Percentiles rank a stretch among this genome's conserved stretches.
phyloP scores from a whole-genome alignment of 2,329 filamentous ascomycete genomes.

The Rhexocercosporidium sp. region DNA sequence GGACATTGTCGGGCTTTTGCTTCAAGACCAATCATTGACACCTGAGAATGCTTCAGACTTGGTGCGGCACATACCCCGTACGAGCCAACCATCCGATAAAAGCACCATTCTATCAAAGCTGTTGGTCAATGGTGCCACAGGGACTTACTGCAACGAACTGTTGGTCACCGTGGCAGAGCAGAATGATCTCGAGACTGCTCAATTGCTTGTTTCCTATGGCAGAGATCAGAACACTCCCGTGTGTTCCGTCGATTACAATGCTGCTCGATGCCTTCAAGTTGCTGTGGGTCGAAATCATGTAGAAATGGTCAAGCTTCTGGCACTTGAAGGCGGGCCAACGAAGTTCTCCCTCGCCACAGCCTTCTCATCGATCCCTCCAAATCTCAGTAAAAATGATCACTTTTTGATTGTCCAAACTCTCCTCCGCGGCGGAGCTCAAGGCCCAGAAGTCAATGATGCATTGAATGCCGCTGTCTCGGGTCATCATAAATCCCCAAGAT shows the following conservation, averaged over 20 bases:
- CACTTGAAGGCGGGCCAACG: constrained; percentile 24
- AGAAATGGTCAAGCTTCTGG: constrained; percentile 24
- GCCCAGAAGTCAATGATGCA: constrained; percentile 23
- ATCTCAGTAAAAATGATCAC: constrained; percentile 12
- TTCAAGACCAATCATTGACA: constrained; percentile 22
- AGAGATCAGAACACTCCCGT: constrained; percentile 16
- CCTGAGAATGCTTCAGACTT: constrained; percentile 28
- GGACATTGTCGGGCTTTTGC: constrained; percentile 23
- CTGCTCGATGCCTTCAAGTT: constrained; percentile 30
- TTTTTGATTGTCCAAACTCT: constrained; percentile 24
- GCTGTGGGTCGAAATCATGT: constrained; percentile 26
- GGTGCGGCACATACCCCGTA: constrained; percentile 18
- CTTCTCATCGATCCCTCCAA: constrained; percentile 24
- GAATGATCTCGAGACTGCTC: constrained; percentile 32
- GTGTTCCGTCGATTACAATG: constrained; percentile 37
- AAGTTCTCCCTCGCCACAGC: constrained; percentile 25
- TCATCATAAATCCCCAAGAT: constrained; percentile 12
- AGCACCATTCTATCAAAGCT: constrained; percentile 27
- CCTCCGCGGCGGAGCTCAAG: constrained; percentile 25
- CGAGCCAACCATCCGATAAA: constrained; percentile 12
- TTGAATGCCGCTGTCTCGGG: constrained; percentile 15
- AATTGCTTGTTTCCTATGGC: constrained; percentile 31
- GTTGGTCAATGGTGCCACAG: constrained; percentile 31
- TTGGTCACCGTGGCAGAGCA: constrained; percentile 32
- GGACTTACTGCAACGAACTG: constrained; percentile 31